Conservation (phyloP, 768 basidiomycete genomes). For the Termitomyces bulborhizus region DNA sequence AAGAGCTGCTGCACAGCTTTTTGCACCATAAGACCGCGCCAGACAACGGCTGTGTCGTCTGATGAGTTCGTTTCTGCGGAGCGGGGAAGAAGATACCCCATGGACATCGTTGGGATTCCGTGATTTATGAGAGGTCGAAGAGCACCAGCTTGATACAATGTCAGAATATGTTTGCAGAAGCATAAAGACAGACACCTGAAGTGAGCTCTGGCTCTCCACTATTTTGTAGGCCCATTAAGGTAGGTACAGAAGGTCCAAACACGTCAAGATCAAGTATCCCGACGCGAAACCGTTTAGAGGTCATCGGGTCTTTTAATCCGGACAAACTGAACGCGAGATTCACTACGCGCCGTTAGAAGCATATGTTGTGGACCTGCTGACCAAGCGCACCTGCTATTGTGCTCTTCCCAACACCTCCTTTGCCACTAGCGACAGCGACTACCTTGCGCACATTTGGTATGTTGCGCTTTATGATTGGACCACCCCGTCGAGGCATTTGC, state of each 20-base stretch:
- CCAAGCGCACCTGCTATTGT: conserved; percentile 71
- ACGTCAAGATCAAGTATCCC: conserved; percentile 94
- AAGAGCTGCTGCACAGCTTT: conserved; percentile 95
- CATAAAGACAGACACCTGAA: conserved; percentile 35
- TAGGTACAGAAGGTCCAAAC: conserved; percentile 92
- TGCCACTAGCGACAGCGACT: conserved; percentile 84
- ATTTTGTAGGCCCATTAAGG: conserved; percentile 82
- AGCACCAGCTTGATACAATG: conserved; percentile 50
- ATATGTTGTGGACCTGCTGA: not conserved
- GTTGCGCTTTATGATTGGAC: conserved; percentile 44
- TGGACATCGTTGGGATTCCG: conserved; percentile 91
- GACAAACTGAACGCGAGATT: conserved; percentile 79
- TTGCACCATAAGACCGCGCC: conserved; percentile 98
- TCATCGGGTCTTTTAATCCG: conserved; percentile 27
- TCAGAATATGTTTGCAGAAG: not conserved
- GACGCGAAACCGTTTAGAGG: conserved; percentile 48
- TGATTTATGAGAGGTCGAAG: conserved; percentile 83
- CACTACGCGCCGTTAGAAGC: conserved; percentile 31
- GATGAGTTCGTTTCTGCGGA: conserved; percentile 39
- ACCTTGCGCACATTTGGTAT: conserved; percentile 77
- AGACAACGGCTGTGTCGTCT: conserved; percentile 79
- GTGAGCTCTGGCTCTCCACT: conserved; percentile 77
- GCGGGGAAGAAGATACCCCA: conserved; percentile 85
- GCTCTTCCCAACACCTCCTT: conserved; percentile 88
- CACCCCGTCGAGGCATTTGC: conserved; percentile 54